phyloP scores from a whole-genome alignment of 345 rosid species.

The Passiflora organensis region DNA sequence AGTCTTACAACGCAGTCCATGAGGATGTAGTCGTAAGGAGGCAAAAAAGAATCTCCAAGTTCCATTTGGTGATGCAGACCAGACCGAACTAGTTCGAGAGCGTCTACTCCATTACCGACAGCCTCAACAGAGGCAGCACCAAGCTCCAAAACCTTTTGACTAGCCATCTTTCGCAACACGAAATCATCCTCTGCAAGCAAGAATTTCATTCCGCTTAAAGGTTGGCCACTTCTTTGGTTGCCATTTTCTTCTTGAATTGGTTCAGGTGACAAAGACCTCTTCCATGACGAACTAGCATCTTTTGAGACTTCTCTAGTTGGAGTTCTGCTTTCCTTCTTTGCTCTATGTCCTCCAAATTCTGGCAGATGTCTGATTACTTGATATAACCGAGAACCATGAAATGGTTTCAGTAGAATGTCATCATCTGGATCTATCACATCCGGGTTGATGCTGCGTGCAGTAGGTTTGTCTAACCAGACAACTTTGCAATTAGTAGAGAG shows the following conservation, averaged over 20 bases:
- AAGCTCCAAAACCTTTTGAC: conserved; percentile 1
- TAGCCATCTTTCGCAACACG: background rate
- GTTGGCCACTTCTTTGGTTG: conserved; percentile 1
- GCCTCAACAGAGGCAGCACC: conserved; percentile 27
- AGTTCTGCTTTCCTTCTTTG: conserved; percentile 13
- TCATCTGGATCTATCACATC: conserved; percentile 26
- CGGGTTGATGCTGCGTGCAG: conserved; percentile 19
- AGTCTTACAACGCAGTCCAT: conserved; percentile 25
- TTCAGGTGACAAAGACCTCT: background rate
- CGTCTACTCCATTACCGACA: conserved; percentile 19
- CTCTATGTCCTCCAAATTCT: conserved; percentile 44
- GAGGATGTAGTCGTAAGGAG: conserved; percentile 22
- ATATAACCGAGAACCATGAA: conserved; percentile 67
- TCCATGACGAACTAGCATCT: conserved; percentile 12
- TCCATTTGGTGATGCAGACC: conserved; percentile 6
- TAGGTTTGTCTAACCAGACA: conserved; percentile 61
- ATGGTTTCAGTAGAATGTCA: conserved; percentile 44
- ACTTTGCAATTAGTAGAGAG: conserved; percentile 38
- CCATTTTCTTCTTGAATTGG: conserved; percentile 1
- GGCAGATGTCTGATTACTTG: conserved; percentile 48
- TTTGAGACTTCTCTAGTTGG: background rate
- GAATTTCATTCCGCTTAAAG: conserved; percentile 16
- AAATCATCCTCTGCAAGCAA: conserved; percentile 19
- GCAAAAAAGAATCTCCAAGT: background rate
- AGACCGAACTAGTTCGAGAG: conserved; percentile 5